These are phyloP conservation scores for Serendipita indica DNA, from an alignment of 768 basidiomycete genomes.

Conservation along the genomic window DNA sequence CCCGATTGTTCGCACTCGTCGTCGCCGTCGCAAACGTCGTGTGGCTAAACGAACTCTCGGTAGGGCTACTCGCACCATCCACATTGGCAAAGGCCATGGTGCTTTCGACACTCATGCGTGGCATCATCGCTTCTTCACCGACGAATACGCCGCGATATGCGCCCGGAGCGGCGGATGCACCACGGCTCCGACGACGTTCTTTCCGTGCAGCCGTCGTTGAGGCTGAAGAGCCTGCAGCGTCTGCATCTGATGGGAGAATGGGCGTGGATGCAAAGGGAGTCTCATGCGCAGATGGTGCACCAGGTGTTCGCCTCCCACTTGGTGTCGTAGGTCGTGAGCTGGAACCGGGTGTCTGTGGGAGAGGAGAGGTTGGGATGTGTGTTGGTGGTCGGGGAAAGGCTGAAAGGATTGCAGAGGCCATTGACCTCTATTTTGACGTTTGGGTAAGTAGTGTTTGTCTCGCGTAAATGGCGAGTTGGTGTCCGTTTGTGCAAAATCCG, in stretches of 20 bases:
- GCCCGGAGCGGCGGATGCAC: background rate
- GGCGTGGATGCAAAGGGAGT: background rate
- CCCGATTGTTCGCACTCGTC: background rate
- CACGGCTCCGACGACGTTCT: background rate
- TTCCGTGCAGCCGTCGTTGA: background rate
- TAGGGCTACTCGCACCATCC: background rate
- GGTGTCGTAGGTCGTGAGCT: background rate
- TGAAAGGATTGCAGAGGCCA: constrained; percentile 1
- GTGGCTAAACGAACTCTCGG: constrained; percentile 4
- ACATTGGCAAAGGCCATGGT: background rate
- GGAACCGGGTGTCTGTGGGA: background rate
- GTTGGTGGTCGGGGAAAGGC: constrained; percentile 6
- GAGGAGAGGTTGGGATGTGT: constrained; percentile 6
- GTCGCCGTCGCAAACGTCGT: background rate
- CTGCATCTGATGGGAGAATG: background rate
- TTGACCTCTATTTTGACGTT: no score
- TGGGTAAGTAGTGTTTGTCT: no score
- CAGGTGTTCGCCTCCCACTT: background rate
- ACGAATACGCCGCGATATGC: background rate
- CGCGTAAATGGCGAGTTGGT: no score
- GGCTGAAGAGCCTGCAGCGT: background rate
- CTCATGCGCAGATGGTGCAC: background rate
- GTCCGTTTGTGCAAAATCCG: no score
- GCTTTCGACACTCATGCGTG: background rate
- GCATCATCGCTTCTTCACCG: background rate